phyloP scores from a whole-genome alignment of 1,284 basidiomycete genomes.

The Cystobasidiaceae sp. region DNA sequence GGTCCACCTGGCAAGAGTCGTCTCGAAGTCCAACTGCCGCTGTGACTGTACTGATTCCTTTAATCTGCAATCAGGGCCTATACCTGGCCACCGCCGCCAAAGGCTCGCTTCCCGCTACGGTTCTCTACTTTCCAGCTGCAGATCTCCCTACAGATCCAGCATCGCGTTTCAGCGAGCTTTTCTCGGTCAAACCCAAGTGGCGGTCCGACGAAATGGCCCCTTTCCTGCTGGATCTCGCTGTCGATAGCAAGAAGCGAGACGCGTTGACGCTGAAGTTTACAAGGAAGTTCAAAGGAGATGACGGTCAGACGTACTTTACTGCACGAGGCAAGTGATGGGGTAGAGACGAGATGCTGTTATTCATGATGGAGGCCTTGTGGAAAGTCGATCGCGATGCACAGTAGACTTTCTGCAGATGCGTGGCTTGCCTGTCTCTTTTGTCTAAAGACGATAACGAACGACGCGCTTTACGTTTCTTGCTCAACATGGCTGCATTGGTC shows the following conservation, averaged over 20 bases:
- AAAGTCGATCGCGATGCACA: no score
- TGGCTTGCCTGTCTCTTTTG: no score
- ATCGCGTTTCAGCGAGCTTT: constrained; percentile 44
- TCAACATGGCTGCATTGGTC: neutral
- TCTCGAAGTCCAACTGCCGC: no score
- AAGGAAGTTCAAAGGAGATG: constrained; percentile 26
- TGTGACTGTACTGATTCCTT: no score
- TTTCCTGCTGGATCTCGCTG: constrained; percentile 24
- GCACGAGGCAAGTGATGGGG: constrained; percentile 22
- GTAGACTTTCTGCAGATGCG: no score
- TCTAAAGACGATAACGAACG: no score
- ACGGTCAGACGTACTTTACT: constrained; percentile 18
- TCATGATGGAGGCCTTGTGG: no score
- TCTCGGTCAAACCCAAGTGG: constrained; percentile 42
- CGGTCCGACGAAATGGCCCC: constrained; percentile 43
- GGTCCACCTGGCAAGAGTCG: no score
- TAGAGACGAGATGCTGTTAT: no score
- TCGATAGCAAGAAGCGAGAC: constrained; percentile 29
- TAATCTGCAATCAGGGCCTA: constrained; percentile 18
- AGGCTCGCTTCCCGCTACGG: constrained; percentile 9
- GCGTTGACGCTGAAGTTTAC: constrained; percentile 28
- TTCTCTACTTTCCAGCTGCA: constrained; percentile 42
- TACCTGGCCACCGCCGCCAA: constrained; percentile 11
- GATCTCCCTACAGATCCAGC: constrained; percentile 42
- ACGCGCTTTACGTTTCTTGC: no score